These are phyloP conservation scores for Dionaea muscipula DNA, from an alignment of 179 eudicot genomes.

Conservation along the genomic window DNA sequence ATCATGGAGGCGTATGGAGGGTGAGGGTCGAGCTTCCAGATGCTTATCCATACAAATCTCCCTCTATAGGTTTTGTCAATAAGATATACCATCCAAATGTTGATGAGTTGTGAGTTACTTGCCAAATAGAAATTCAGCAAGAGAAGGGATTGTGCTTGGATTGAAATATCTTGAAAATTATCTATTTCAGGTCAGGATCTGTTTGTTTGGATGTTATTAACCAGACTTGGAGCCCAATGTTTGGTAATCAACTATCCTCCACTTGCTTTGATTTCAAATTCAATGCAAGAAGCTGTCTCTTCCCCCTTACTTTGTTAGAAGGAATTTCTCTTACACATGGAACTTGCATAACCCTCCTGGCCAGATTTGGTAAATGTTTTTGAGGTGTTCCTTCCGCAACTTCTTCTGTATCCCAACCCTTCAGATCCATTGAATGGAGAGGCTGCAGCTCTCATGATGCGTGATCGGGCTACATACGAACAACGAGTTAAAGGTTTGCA, in stretches of 20 bases:
- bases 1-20: conserved; percentile 65
- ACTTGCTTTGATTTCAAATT: conserved; percentile 6
- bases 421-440: conserved; percentile 63
- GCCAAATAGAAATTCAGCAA: too few species aligned
- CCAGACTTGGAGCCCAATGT: conserved; percentile 73
- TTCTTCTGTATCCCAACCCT: conserved; percentile 62
- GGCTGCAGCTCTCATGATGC: conserved; percentile 67
- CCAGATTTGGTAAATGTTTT: conserved; percentile 58
- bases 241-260: conserved; percentile 29
- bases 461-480: conserved; percentile 46
- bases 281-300: too few species aligned
- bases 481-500: conserved; percentile 49
- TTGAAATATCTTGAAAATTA: conserved; percentile 7
- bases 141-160: too few species aligned
- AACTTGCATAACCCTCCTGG: background rate
- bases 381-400: conserved; percentile 69
- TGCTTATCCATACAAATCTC: conserved; percentile 69
- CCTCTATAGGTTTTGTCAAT: conserved; percentile 55
- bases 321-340: background rate
- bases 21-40: conserved; percentile 59
- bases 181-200: conserved; percentile 49
- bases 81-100: conserved; percentile 71
- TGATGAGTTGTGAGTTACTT: conserved; percentile 52
- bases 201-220: conserved; percentile 67
- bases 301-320: too few species aligned